These are phyloP conservation scores for Isoetes engelmannii DNA, from an alignment of 83 land plant genomes.

Conservation along the genomic window DNA sequence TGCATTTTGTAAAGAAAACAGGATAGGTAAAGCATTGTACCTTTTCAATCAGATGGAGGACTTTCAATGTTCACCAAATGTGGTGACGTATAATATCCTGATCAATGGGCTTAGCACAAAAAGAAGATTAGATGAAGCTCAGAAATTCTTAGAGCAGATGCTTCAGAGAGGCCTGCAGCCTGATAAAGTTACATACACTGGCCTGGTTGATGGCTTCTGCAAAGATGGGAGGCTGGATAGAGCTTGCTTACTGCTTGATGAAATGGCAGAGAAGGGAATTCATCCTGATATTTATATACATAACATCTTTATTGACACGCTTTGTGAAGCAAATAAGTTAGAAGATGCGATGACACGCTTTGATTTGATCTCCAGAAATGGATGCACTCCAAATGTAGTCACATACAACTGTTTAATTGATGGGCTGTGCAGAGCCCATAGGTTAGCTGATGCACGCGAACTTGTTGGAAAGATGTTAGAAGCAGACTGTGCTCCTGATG, in stretches of 20 bases:
- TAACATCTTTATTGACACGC: not conserved
- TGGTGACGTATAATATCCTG: not conserved
- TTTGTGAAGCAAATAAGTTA: not conserved
- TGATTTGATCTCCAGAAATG: not conserved
- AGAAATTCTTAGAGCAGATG: constrained; percentile 24
- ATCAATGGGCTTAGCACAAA: not conserved
- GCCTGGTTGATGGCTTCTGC: constrained; percentile 29
- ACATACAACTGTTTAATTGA: constrained; percentile 22
- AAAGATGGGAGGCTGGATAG: constrained; percentile 12
- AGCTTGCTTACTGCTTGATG: constrained; percentile 16
- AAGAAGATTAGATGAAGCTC: constrained; percentile 32
- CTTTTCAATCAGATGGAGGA: too few species aligned
- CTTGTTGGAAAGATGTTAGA: constrained; percentile 18
- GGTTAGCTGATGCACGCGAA: constrained; percentile 18
- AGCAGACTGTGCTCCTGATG: constrained; percentile 2
- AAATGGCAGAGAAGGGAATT: constrained; percentile 15
- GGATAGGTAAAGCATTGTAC: too few species aligned
- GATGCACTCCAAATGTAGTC: constrained; percentile 8
- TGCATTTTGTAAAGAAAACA: too few species aligned
- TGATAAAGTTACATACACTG: constrained; percentile 7
- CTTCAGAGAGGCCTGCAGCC: constrained; percentile 14
- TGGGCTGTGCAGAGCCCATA: constrained; percentile 24
- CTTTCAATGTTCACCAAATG: too few species aligned
- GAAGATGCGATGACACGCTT: too few species aligned
- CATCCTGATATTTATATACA: not conserved